Evolutionary conservation across 2,329 filamentous ascomycete genomes (phyloP).

Genomic region (Coniella vitis): DNA sequence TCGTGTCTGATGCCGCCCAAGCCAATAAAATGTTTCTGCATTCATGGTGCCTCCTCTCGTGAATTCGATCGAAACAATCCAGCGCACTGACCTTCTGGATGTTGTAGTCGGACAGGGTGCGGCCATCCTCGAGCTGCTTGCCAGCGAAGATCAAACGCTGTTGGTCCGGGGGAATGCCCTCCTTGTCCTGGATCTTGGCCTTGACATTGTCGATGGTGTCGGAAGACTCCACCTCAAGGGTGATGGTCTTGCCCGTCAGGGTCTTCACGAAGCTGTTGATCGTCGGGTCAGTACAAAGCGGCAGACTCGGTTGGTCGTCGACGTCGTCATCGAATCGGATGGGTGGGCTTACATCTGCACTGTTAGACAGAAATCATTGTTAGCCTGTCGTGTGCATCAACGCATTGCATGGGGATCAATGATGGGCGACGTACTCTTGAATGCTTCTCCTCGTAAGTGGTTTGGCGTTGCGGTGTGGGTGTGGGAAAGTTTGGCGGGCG

Average conservation of each 20-base stretch:
- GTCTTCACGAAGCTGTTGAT: slow-evolving; percentile 93
- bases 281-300: slow-evolving; percentile 16
- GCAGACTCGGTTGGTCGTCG: slow-evolving; percentile 16
- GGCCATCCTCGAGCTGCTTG: slow-evolving; percentile 98
- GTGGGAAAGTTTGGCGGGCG: slow-evolving; percentile 11
- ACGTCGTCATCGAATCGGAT: slow-evolving; percentile 17
- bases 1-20: neutral
- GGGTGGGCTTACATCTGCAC: slow-evolving; percentile 77
- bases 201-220: slow-evolving; percentile 99
- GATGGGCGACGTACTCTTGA: slow-evolving; percentile 49
- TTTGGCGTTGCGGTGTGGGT: slow-evolving; percentile 18
- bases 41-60: slow-evolving; percentile 3
- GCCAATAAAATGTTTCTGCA: neutral
- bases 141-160: slow-evolving; percentile 98
- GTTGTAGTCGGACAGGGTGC: slow-evolving; percentile 96
- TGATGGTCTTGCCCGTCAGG: slow-evolving; percentile 99
- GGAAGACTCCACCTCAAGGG: slow-evolving; percentile 96
- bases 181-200: slow-evolving; percentile 99
- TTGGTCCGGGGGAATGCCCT: slow-evolving; percentile 96
- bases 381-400: slow-evolving; percentile 15
- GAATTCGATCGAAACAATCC: neutral
- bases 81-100: slow-evolving; percentile 80
- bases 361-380: slow-evolving; percentile 32
- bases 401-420: slow-evolving; percentile 1
- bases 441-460: slow-evolving; percentile 41